These are phyloP conservation scores for Penicillium pancosmium DNA, from an alignment of 495 filamentous ascomycete species.

Conservation along the genomic window DNA sequence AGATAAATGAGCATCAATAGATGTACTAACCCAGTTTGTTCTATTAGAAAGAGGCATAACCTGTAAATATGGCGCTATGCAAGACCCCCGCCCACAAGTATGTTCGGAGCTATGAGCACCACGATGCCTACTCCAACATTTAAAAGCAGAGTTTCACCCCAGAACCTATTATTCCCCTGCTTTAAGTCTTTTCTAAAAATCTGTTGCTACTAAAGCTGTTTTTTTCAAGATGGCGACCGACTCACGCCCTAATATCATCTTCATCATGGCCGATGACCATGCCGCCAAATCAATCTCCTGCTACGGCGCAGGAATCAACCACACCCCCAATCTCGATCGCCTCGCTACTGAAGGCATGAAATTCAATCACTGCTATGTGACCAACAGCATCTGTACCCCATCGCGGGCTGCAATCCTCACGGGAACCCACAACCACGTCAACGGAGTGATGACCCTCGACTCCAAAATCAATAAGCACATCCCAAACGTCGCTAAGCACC, in stretches of 20 bases:
- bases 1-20: not conserved
- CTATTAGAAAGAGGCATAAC: no score
- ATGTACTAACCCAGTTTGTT: not conserved
- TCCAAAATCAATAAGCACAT: slow-evolving; percentile 43
- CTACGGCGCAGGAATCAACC: slow-evolving; percentile 46
- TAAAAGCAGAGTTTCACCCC: not conserved
- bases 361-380: slow-evolving; percentile 53
- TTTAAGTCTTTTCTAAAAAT: no score
- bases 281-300: slow-evolving; percentile 44
- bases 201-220: no score
- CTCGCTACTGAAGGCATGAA: slow-evolving; percentile 46
- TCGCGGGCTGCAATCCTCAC: slow-evolving; percentile 45
- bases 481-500: slow-evolving; percentile 46
- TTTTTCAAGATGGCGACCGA: not conserved
- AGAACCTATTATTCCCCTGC: no score
- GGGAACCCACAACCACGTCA: slow-evolving; percentile 50
- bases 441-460: slow-evolving; percentile 45
- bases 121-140: not conserved
- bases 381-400: slow-evolving; percentile 50
- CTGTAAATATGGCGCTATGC: no score
- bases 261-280: slow-evolving; percentile 54
- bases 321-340: slow-evolving; percentile 47
- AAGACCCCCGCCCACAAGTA: not conserved
- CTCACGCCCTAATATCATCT: slow-evolving; percentile 43
- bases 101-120: not conserved